phyloP scores from a whole-genome alignment of 2,329 filamentous ascomycete genomes.

The Epichloe aotearoae region DNA sequence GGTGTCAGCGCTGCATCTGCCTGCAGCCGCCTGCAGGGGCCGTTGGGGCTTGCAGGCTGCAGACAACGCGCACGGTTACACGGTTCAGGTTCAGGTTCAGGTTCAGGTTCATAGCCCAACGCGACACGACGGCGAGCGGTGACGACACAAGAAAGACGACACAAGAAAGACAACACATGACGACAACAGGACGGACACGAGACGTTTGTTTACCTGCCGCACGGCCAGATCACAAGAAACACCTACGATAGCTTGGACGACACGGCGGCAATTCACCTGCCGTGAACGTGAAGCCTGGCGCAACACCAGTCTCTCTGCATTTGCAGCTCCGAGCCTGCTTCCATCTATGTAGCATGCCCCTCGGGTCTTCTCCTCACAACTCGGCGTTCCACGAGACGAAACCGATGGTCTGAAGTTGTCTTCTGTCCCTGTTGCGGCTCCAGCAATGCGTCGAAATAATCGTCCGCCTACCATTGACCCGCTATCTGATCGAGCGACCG shows the following conservation, averaged over 20 bases:
- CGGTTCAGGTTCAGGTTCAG: neutral
- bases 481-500: slow-evolving; percentile 66
- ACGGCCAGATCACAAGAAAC: no score
- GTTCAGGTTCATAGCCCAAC: slow-evolving; percentile 3
- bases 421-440: slow-evolving; percentile 12
- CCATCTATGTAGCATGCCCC: neutral
- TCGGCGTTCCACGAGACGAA: slow-evolving; percentile 6
- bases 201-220: no score
- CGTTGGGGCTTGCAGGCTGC: no score
- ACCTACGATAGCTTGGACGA: no score
- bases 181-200: no score
- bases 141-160: neutral
- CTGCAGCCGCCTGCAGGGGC: no score
- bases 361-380: slow-evolving; percentile 7
- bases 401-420: neutral
- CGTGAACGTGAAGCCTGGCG: neutral
- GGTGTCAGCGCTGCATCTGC: no score
- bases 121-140: slow-evolving; percentile 5
- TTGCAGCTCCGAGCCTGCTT: neutral
- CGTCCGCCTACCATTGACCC: slow-evolving; percentile 31
- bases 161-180: no score
- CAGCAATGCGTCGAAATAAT: slow-evolving; percentile 17
- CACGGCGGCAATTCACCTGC: no score
- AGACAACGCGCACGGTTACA: no score
- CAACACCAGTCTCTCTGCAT: neutral